phyloP scores from a whole-genome alignment of 2,329 filamentous ascomycete genomes.

The Acrocalymma vagum region DNA sequence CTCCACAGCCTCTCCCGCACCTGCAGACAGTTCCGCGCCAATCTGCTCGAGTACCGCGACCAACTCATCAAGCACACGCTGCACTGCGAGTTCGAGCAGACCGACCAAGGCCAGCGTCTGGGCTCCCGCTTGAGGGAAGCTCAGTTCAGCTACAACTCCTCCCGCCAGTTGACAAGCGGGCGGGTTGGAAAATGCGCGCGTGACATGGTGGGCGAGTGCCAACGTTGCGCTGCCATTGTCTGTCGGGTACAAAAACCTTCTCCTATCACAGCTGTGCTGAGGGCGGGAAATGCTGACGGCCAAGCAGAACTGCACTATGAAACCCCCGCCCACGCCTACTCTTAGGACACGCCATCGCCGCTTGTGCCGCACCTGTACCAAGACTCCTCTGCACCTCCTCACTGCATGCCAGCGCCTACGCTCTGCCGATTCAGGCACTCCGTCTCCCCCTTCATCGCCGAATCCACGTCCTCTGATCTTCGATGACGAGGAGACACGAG shows the following conservation, averaged over 20 bases:
- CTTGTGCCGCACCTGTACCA: constrained; percentile 78
- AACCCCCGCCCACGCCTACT: constrained; percentile 73
- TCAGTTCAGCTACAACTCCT: constrained; percentile 20
- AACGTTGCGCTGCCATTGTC: constrained; percentile 77
- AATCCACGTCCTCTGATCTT: constrained; percentile 23
- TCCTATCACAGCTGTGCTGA: neutral
- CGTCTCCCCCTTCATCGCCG: constrained; percentile 33
- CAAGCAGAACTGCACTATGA: constrained; percentile 86
- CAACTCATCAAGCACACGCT: constrained; percentile 79
- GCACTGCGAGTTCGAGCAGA: constrained; percentile 77
- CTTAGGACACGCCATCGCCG: constrained; percentile 81
- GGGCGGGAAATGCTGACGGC: constrained; percentile 22
- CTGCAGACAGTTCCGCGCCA: constrained; percentile 80
- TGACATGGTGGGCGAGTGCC: constrained; percentile 86
- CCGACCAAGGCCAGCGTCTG: constrained; percentile 62
- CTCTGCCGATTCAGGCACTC: constrained; percentile 26
- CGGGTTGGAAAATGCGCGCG: constrained; percentile 83
- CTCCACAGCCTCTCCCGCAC: constrained; percentile 84
- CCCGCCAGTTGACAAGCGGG: constrained; percentile 60
- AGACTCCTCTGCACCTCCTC: constrained; percentile 71
- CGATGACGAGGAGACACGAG: constrained; percentile 20
- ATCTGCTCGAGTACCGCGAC: constrained; percentile 79
- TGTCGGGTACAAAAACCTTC: constrained; percentile 73
- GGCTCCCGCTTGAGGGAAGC: constrained; percentile 42
- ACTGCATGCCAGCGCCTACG: constrained; percentile 33